Evolutionary conservation across 2,329 filamentous ascomycete genomes (phyloP), one percentile per base, ranked within the genome.

Genomic region (Fusarium staphyleae): DNA sequence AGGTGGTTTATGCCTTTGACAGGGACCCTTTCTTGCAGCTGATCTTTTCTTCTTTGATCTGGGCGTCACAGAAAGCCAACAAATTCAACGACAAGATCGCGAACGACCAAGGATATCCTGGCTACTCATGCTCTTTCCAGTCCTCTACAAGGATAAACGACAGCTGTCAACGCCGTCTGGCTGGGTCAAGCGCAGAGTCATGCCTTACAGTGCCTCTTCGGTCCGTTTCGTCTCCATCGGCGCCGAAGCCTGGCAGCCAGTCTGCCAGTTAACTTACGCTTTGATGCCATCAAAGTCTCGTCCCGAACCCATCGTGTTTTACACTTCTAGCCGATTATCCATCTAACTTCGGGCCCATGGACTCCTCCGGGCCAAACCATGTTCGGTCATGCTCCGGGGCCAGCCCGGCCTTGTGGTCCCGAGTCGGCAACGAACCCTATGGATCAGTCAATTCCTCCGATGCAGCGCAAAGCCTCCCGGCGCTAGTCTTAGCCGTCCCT

Each of bases 371-470:
- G 16, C 48, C 47, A 63, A 56, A 42, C 60, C 48, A 24, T 44
- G 52, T 61, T 55, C 24, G 49, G 58, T 24, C 36, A 40, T 32
- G 24, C 52, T 36, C 52, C 55, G 52, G 43, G 26, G 40, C 22
- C 43, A 28, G 35, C 46, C 62, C 53, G 51, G 62, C 48, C 40
- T 19, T 43, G 46, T 48, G 35, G 18, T 30, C 62, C 52, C 29
- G 62, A 65, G 53, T 47, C 35, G 58, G 62, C 40, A 63, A 55
- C 18, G 18, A 22, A 49, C 30, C 34, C 24, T 43, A 60, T 62
- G 26, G 47, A 65, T 59, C 37, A 39, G 62, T 65, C 41, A 30
- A 44, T 49, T 56, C 45, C 44, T 54, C 62, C 62, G 62, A 60
- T 57, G 59, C 29, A 50, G 32, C 32, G 39, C 43, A 9, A 61